These are phyloP conservation scores for Debaryomyces robertsiae DNA, from an alignment of 1,139 yeast species.

Conservation along the genomic window DNA sequence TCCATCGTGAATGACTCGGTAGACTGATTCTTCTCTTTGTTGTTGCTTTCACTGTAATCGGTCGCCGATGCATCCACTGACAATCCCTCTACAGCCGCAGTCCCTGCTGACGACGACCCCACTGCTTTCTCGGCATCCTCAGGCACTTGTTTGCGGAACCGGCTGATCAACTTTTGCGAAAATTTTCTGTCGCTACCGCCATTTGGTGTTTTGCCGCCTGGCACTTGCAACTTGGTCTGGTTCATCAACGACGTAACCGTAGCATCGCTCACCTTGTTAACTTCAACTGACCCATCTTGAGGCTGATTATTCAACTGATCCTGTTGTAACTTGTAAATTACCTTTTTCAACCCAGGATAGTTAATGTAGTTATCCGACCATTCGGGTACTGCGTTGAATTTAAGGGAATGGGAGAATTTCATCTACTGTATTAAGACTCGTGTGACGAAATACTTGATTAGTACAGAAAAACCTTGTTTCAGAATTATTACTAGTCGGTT, in stretches of 20 bases:
- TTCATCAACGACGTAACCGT: constrained; percentile 34
- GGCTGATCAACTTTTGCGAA: constrained; percentile 19
- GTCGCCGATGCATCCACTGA: not conserved
- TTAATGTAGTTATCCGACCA: constrained; percentile 72
- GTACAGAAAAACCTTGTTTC: constrained; percentile 1
- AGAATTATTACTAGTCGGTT: not conserved
- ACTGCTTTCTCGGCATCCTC: constrained; percentile 10
- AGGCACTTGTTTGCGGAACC: constrained; percentile 15
- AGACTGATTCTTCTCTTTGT: constrained; percentile 20
- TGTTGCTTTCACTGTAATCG: constrained; percentile 5
- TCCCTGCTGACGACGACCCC: constrained; percentile 4
- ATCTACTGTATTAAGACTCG: constrained; percentile 30
- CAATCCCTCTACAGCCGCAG: not conserved
- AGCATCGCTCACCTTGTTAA: constrained; percentile 22
- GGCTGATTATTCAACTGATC: constrained; percentile 34
- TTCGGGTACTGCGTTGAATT: constrained; percentile 80
- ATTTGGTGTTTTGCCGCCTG: constrained; percentile 11
- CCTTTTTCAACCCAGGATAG: constrained; percentile 64
- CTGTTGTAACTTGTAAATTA: constrained; percentile 52
- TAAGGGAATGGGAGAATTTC: constrained; percentile 76
- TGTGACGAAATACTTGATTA: constrained; percentile 14
- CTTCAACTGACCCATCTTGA: constrained; percentile 28
- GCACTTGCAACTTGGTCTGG: constrained; percentile 11
- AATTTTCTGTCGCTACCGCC: constrained; percentile 11
- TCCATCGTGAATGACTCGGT: constrained; percentile 26